Evolutionary conservation across 495 filamentous ascomycete species (phyloP).

Genomic region (Darksidea phi): DNA sequence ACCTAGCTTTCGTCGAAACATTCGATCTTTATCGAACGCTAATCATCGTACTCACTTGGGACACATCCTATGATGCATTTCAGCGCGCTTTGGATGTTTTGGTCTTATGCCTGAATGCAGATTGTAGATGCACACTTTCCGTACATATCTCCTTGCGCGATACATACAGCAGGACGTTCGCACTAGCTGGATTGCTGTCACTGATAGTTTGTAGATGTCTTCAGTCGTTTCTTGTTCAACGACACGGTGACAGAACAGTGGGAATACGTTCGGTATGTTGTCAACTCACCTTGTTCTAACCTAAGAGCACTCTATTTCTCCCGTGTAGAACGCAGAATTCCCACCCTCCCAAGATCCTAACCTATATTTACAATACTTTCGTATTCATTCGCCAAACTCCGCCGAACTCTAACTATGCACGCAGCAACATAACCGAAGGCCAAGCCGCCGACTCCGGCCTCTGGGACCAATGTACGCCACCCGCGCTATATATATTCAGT

Average conservation of each 20-base stretch:
- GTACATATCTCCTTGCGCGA: too few species aligned
- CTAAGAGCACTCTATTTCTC: too few species aligned
- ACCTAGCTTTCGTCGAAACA: too few species aligned
- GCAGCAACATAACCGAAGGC: slow-evolving; percentile 7
- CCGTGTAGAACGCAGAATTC: too few species aligned
- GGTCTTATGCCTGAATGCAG: too few species aligned
- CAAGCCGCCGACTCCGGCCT: slow-evolving; percentile 7
- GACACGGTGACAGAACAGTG: slow-evolving; percentile 15
- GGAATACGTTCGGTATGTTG: slow-evolving; percentile 23
- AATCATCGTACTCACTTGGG: too few species aligned
- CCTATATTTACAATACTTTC: background rate
- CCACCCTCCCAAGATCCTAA: background rate
- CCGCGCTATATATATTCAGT: too few species aligned
- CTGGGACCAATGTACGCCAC: slow-evolving; percentile 22
- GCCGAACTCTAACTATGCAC: background rate
- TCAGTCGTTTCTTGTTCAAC: slow-evolving; percentile 27
- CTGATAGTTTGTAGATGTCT: slow-evolving; percentile 9
- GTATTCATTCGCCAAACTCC: too few species aligned
- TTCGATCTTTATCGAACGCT: too few species aligned
- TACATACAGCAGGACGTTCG: background rate
- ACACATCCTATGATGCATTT: too few species aligned
- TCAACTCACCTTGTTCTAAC: background rate
- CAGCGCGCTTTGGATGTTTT: too few species aligned
- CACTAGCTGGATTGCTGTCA: background rate
- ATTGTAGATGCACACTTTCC: too few species aligned